Evolutionary conservation across 2,329 filamentous ascomycete genomes (phyloP), one percentile per base, ranked within the genome.

Genomic region (Aspergillus alliaceus): DNA sequence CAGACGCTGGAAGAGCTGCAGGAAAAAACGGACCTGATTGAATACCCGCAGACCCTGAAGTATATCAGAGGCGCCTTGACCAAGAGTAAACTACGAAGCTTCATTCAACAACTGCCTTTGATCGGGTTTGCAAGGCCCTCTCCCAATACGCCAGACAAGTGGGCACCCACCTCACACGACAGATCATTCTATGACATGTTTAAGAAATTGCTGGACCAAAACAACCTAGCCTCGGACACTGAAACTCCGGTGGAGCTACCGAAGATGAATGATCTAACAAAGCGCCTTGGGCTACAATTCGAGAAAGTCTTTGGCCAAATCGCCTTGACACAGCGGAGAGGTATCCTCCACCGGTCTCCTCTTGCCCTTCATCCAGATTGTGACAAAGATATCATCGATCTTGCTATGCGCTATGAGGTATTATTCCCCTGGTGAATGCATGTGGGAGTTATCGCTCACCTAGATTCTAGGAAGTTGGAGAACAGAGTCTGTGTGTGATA

Each of bases 41-140:
- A 96, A 61, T 84, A 89, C 50, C 80, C 81, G 15, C 87, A 87
- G 56, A 86, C 96, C 1, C 74, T 96, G 8, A 82, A 85, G 1
- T 97, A 97, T 69, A 89, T 98, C 35, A 83, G 89, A 63, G 83
- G 84, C 27, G 87, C 88, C 34, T 79, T 96, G 62, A 83, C 80
- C 1, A 80, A 80, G 32, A 92, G 88, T 64, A 86, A 86, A 5
- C 76, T 96, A 4, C 79, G 81, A 22, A 72, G 82, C 8, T 91
- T 86, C 65, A 83, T 79, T 51, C 71, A 72, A 49, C 72, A 76
- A 7, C 62, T 70, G 12, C 68, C 71, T 29, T 71, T 75, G 68
- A 62, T 71, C 53, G 69, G 71, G n/a, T 56, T 70, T 24, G 59
- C 65, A 32, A 60, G 61, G 24, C 63, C 62, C 12, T 62, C 66